Evolutionary conservation across 2,329 filamentous ascomycete genomes (phyloP).

Genomic region (Pseudogymnoascus sp.): DNA sequence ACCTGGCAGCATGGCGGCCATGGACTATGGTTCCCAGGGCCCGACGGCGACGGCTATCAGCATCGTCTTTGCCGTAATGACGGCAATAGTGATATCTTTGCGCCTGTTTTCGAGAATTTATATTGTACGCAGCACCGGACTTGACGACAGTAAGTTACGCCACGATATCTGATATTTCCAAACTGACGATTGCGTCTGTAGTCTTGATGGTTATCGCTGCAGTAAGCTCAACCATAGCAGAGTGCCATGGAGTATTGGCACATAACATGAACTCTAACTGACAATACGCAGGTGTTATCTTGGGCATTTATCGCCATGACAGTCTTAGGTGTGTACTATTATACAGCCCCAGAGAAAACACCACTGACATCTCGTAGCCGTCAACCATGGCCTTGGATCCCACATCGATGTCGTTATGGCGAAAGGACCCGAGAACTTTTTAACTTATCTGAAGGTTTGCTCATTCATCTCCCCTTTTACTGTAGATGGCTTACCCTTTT

Average conservation of each 20-base stretch:
- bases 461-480: neutral
- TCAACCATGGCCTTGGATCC: constrained; percentile 6
- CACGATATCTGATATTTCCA: neutral
- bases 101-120: constrained; percentile 11
- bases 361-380: constrained; percentile 5
- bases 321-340: neutral
- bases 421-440: neutral
- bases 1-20: neutral
- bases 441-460: constrained; percentile 3
- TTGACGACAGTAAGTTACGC: constrained; percentile 8
- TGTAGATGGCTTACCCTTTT: neutral
- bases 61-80: constrained; percentile 11
- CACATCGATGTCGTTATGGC: neutral
- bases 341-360: neutral
- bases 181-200: neutral
- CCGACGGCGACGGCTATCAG: constrained; percentile 1
- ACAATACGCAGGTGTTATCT: constrained; percentile 4
- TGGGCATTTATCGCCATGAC: constrained; percentile 11
- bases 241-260: neutral
- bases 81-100: constrained; percentile 1
- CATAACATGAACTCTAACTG: neutral
- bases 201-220: constrained; percentile 8
- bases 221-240: neutral
- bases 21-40: constrained; percentile 1
- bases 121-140: constrained; percentile 7